These are phyloP conservation scores for Pseudotulostoma volvatum DNA, from an alignment of 495 filamentous ascomycete genomes.

Conservation along the genomic window DNA sequence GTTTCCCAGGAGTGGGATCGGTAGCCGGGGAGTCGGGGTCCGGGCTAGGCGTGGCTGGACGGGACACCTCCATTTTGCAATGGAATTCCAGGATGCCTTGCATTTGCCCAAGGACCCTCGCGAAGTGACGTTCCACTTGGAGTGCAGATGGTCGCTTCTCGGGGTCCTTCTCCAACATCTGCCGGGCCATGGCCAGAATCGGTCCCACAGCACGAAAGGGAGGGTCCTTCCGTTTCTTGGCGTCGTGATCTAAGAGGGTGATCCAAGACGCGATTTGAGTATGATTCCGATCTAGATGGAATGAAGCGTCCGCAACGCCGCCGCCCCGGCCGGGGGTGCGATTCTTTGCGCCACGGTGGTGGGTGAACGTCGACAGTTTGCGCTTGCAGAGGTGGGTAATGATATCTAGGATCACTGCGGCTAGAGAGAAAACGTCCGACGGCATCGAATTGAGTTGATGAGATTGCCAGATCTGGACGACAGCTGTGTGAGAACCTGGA, in stretches of 20 bases:
- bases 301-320: conserved; percentile 61
- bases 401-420: conserved; percentile 44
- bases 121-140: conserved; percentile 15
- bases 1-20: too few relatives aligned
- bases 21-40: too few relatives aligned
- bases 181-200: conserved; percentile 26
- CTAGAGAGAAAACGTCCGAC: conserved; percentile 29
- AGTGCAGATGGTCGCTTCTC: conserved; percentile 21
- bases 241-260: conserved; percentile 45
- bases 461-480: conserved; percentile 31
- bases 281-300: conserved; percentile 54
- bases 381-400: conserved; percentile 68
- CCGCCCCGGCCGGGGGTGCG: conserved; percentile 47
- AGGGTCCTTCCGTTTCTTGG: conserved; percentile 41
- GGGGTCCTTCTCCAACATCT: conserved; percentile 28
- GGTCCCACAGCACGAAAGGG: conserved; percentile 23
- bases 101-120: conserved; percentile 8
- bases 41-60: too few relatives aligned
- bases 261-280: conserved; percentile 70
- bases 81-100: conserved; percentile 7
- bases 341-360: conserved; percentile 58
- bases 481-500: conserved; percentile 7
- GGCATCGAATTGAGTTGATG: conserved; percentile 17
- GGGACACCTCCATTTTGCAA: too few relatives aligned
- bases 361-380: conserved; percentile 49